Evolutionary conservation across 2,329 filamentous ascomycete species (phyloP).

Genomic region (Aspergillus intermedius): DNA sequence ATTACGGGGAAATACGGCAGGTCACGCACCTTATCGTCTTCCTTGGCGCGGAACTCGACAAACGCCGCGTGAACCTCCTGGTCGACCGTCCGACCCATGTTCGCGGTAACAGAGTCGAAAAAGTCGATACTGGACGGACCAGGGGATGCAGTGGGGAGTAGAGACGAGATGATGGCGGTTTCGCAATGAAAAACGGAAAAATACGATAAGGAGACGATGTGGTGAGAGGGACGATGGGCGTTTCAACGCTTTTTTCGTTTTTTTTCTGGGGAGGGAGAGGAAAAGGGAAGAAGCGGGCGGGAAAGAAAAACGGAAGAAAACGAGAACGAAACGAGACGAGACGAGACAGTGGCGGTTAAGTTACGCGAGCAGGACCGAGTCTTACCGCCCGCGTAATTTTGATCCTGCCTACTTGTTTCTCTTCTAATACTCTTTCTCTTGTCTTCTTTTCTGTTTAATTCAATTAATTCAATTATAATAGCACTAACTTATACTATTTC

Average conservation of each 20-base stretch:
- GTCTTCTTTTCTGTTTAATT: not conserved
- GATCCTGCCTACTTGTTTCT: not conserved
- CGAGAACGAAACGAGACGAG: conserved; percentile 17
- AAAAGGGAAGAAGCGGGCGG: conserved; percentile 3
- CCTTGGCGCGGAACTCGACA: conserved; percentile 49
- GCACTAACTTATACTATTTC: no score
- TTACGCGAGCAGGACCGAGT: conserved; percentile 16
- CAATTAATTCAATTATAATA: no score
- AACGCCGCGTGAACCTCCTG: conserved; percentile 48
- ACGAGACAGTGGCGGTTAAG: conserved; percentile 21
- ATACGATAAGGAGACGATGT: conserved; percentile 1
- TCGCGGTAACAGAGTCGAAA: conserved; percentile 21
- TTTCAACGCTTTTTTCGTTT: not conserved
- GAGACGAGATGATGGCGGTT: conserved; percentile 7
- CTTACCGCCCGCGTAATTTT: conserved; percentile 1
- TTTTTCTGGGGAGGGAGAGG: conserved; percentile 2
- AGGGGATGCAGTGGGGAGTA: conserved; percentile 3
- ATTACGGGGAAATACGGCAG: conserved; percentile 35
- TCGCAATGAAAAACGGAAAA: conserved; percentile 1
- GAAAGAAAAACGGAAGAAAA: conserved; percentile 3
- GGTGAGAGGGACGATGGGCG: conserved; percentile 8
- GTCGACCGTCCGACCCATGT: conserved; percentile 47
- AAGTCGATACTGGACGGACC: conserved; percentile 18
- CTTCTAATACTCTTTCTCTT: not conserved
- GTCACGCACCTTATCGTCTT: conserved; percentile 45